Percentiles rank a stretch among this genome's conserved stretches.
Conservation (phyloP, 2,329 filamentous ascomycete genomes). For the Ophiostoma tasmaniense region DNA sequence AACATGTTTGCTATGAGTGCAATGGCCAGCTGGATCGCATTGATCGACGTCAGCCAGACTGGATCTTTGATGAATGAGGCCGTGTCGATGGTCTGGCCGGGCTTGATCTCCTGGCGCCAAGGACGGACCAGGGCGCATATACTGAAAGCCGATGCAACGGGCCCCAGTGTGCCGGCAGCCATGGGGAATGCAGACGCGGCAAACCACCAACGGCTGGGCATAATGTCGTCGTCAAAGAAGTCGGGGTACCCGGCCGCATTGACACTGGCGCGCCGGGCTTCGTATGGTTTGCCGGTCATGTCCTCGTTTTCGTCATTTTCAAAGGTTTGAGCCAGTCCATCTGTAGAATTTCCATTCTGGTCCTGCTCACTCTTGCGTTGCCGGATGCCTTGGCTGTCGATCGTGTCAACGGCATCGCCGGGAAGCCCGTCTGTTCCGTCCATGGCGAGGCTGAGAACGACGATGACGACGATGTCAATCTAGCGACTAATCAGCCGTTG, state of each 20-base stretch:
- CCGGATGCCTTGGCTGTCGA: neutral
- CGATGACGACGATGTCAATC: neutral
- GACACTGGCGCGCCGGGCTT: neutral
- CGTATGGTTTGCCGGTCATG: neutral
- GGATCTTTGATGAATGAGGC: slow-evolving; percentile 57
- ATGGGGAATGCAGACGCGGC: slow-evolving; percentile 62
- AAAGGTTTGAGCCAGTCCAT: too few species aligned
- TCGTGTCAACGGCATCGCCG: neutral
- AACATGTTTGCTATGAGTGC: slow-evolving; percentile 74
- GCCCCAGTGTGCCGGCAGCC: slow-evolving; percentile 74
- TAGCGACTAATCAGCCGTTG: neutral
- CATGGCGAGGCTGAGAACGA: neutral
- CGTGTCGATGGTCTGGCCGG: slow-evolving; percentile 38
- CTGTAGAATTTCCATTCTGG: too few species aligned
- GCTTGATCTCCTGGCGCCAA: slow-evolving; percentile 57
- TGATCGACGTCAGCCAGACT: slow-evolving; percentile 60
- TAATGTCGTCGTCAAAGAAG: neutral
- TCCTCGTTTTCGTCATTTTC: neutral
- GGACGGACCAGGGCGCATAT: slow-evolving; percentile 75
- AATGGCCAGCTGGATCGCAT: slow-evolving; percentile 66
- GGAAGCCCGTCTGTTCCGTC: slow-evolving; percentile 4
- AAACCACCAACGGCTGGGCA: slow-evolving; percentile 52
- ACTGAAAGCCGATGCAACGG: slow-evolving; percentile 78
- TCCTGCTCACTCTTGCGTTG: neutral
- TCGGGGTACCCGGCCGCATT: neutral